phyloP scores from a whole-genome alignment of 805 yeast genomes.

The Teunomyces lycoperdinae region DNA sequence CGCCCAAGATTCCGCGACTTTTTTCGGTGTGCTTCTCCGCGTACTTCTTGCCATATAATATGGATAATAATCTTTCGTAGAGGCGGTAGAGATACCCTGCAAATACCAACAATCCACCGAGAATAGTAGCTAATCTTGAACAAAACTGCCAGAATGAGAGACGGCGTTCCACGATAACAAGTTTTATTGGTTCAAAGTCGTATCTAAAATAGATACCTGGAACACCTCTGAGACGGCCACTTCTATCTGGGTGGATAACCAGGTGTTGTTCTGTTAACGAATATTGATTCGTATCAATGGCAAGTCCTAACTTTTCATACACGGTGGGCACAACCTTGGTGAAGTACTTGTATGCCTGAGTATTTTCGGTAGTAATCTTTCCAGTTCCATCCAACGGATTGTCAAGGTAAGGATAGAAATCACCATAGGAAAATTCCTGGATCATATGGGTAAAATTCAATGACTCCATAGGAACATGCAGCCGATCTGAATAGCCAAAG shows the following conservation, averaged over 20 bases:
- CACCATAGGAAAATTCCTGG: constrained; percentile 87
- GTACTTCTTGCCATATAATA: constrained; percentile 57
- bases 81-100: constrained; percentile 64
- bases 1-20: constrained; percentile 30
- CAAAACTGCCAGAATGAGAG: constrained; percentile 76
- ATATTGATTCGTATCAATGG: constrained; percentile 81
- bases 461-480: constrained; percentile 45
- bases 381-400: constrained; percentile 86
- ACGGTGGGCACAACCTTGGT: constrained; percentile 82
- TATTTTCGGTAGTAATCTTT: constrained; percentile 47
- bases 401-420: constrained; percentile 77
- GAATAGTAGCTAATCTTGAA: constrained; percentile 71
- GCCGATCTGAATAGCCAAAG: constrained; percentile 52
- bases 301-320: constrained; percentile 67
- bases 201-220: constrained; percentile 86
- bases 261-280: constrained; percentile 58
- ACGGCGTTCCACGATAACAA: constrained; percentile 67
- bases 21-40: constrained; percentile 49
- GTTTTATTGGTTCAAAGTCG: constrained; percentile 83
- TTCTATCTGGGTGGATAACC: constrained; percentile 9
- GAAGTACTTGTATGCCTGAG: constrained; percentile 60
- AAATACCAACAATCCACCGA: constrained; percentile 75
- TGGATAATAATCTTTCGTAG: constrained; percentile 51
- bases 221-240: constrained; percentile 25
- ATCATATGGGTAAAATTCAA: constrained; percentile 83